Evolutionary conservation across 2,329 filamentous ascomycete genomes (phyloP), one percentile per base, ranked within the genome.

Genomic region (Epichloe sylvatica): DNA sequence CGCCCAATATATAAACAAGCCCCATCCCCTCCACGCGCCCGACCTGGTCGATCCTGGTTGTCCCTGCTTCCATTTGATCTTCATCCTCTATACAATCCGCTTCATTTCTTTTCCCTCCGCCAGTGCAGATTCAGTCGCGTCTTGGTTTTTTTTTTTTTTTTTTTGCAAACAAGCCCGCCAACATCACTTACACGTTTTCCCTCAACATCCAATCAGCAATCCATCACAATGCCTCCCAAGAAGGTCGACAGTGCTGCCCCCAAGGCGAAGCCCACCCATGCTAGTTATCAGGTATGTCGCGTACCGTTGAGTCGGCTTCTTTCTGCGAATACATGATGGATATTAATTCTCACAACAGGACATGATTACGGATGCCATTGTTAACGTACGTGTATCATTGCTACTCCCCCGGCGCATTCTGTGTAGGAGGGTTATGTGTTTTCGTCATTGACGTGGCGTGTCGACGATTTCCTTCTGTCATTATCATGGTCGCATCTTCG

Each of bases 361-460:
- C 61, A 80, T 80, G 77, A 80, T 80, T 62, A 77, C 71, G 48
- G 76, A 80, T 63, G 77, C 75, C 49, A 80, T 80, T 62, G 65
- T 78, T 62, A 70, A 73, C 67, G 77, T 80, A 79, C 64, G 71
- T 74, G 59, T 52, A 53, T 58, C 55, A 48, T 57, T 59, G 59
- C 60, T 58, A 61, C 55, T 49, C 53, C 57, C 61, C 57, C 58
- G 63, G 66, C 69, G 69, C 69, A 69, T 67, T 42, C 7, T 56
- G 52, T 25, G 39, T 30, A 33, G 11, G 39, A 19, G 19, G 7
- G 7, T 11, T 2, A 19, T 25, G 13, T 12, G 11, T 39, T 25
- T 42, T 25, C 4, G 19, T 8, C 38, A 12, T 17, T n/a, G 19
- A 40, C 45, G 17, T 37, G 35, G 5, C 37, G n/a, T 23, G 23